Evolutionary conservation across 306 rosid species (phyloP), one percentile per base, ranked within the genome.

Genomic region (Castanea sativa): DNA sequence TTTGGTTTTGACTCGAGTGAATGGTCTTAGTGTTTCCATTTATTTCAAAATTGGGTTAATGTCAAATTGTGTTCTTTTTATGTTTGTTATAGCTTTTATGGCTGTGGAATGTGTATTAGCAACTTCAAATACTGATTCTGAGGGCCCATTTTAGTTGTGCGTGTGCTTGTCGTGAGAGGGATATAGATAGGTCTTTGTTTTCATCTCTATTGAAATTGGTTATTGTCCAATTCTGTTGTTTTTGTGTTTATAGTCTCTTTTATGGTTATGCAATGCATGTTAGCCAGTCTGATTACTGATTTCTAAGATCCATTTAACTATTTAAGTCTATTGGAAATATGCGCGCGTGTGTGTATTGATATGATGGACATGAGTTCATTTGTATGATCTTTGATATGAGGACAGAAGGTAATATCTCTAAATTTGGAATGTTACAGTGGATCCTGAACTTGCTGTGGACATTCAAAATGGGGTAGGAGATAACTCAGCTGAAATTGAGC

Each of bases 351-450:
- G 18, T 25, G 68, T 27, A 5, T 60, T 59, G 67, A 25, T 60
- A 12, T 25, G 18, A 25, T 60, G 68, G 68, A 25, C 68, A 60
- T 13, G 68, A 60, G 16, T 14, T 60, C 29, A 25, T 60, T 60
- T 60, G 32, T 60, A 60, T 60, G 32, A 23, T 23, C 32, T 60
- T 60, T 10, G 14, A 60, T 25, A 60, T 2, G 16, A 49, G 53
- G 14, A 23, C 13, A 15, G 19, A 13, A 60, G 30, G 33, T 60
- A 13, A 60, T 60, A 25, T 25, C 33, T 68, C 41, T 56, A 64
- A 64, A 52, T 81, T 33, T 76, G n/a, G 30, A 76, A 76, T 73
- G 67, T 72, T 43, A 76, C 83, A 78, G 86, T 83, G 78, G 80
- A 19, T 83, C 60, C 80, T 61, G 77, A 59, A 51, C 43, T 71